Conservation (phyloP, 768 basidiomycete species). For the Mycena pura region DNA sequence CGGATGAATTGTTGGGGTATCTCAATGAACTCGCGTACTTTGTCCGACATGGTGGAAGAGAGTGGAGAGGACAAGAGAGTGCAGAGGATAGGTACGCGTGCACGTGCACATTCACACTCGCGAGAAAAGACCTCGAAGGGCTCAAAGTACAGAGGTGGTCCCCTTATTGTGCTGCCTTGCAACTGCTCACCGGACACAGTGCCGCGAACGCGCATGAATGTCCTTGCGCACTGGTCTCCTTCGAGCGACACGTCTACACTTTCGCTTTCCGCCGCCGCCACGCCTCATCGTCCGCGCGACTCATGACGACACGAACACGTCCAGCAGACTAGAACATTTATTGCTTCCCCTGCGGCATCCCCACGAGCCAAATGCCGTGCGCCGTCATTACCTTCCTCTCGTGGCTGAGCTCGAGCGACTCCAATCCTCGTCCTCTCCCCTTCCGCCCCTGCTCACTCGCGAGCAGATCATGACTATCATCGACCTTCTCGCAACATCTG, state of each 20-base stretch:
- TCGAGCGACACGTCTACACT: conserved; percentile 42
- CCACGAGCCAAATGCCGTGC: conserved; percentile 40
- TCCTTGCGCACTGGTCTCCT: conserved; percentile 54
- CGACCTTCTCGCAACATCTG: conserved; percentile 56
- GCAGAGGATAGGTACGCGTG: conserved; percentile 18
- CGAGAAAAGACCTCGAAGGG: neutral
- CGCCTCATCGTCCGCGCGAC: conserved; percentile 29
- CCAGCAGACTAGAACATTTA: conserved; percentile 21
- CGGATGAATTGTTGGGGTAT: conserved; percentile 90
- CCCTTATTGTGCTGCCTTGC: neutral
- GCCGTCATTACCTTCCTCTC: conserved; percentile 44
- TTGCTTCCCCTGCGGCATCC: conserved; percentile 31
- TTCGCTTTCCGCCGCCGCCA: neutral
- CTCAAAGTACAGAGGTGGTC: conserved; percentile 1
- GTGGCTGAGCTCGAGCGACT: conserved; percentile 32
- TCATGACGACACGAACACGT: conserved; percentile 26
- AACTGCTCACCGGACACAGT: neutral
- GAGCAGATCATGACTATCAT: conserved; percentile 48
- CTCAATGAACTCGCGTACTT: conserved; percentile 88
- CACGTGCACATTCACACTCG: neutral
- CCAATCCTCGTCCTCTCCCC: conserved; percentile 31
- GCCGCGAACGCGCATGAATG: conserved; percentile 61
- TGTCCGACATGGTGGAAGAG: conserved; percentile 78
- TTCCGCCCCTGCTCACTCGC: conserved; percentile 35
- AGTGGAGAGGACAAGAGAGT: conserved; percentile 23